These are phyloP conservation scores for Parachaetomium inaequale DNA, from an alignment of 495 filamentous ascomycete genomes.

Conservation along the genomic window DNA sequence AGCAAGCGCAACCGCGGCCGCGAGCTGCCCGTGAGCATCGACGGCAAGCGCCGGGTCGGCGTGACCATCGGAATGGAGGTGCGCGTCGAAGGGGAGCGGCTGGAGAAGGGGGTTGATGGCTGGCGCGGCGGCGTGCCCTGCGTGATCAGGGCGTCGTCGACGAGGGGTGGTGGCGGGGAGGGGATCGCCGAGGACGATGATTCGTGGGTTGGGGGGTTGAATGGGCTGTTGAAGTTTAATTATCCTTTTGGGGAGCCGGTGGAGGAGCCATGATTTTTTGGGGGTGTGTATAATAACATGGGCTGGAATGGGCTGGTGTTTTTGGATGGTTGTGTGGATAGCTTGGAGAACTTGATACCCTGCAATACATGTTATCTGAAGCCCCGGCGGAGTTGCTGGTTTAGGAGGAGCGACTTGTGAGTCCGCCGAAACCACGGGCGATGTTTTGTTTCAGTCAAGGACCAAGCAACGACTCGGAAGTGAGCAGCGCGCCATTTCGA, in stretches of 20 bases:
- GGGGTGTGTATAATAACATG: neutral
- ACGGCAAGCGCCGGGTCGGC: conserved; percentile 71
- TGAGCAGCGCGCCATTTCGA: too few species aligned
- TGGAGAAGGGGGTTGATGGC: conserved; percentile 51
- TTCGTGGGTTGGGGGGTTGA: conserved; percentile 94
- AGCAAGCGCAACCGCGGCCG: conserved; percentile 78
- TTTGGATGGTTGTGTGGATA: neutral
- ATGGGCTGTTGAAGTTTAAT: conserved; percentile 94
- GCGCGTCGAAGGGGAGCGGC: conserved; percentile 76
- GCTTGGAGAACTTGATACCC: conserved; percentile 17
- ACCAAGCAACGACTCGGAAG: too few species aligned
- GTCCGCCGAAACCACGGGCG: neutral
- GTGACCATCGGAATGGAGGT: conserved; percentile 81
- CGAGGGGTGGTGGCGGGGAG: conserved; percentile 34
- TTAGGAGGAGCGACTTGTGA: neutral
- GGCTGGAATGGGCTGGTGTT: neutral
- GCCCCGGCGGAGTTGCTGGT: neutral
- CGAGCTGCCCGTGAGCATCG: conserved; percentile 83
- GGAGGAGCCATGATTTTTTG: conserved; percentile 15
- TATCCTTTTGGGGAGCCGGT: conserved; percentile 80
- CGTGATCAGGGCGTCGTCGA: conserved; percentile 53
- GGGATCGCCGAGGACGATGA: conserved; percentile 66
- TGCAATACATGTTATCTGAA: neutral
- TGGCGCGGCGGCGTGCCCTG: conserved; percentile 68
- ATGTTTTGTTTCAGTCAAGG: neutral